Evolutionary conservation across 257 asterid species (phyloP).

Genomic region (Nicotiana undulata): DNA sequence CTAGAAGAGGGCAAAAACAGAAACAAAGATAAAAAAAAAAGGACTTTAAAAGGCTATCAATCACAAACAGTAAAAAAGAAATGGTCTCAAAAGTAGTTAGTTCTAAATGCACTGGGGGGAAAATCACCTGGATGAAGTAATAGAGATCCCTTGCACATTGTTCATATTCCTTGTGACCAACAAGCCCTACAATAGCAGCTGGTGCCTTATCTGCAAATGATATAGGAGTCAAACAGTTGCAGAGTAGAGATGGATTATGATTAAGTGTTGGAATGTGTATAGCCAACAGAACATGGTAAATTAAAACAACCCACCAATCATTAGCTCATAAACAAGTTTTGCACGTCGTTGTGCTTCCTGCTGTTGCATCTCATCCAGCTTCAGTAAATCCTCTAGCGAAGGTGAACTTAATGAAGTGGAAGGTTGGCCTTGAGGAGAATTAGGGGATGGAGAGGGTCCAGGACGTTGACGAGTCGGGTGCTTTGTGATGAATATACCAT

Average conservation of each 20-base stretch:
- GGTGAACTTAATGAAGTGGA: constrained; percentile 46
- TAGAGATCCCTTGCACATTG: constrained; percentile 85
- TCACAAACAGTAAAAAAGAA: background rate
- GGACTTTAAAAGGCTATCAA: background rate
- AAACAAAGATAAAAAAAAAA: background rate
- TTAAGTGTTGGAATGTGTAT: background rate
- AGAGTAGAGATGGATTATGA: background rate
- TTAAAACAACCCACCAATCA: constrained; percentile 49
- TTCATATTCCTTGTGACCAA: constrained; percentile 84
- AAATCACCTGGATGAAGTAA: constrained; percentile 81
- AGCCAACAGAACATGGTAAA: background rate
- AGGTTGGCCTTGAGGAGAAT: constrained; percentile 26
- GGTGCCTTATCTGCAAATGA: constrained; percentile 79
- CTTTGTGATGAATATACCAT: constrained; percentile 88
- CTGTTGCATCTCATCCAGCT: constrained; percentile 53
- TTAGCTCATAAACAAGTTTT: constrained; percentile 47
- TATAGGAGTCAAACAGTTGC: background rate
- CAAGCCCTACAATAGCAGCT: constrained; percentile 78
- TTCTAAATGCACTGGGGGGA: background rate
- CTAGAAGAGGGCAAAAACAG: background rate
- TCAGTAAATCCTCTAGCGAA: constrained; percentile 32
- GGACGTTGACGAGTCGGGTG: constrained; percentile 72
- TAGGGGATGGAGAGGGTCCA: constrained; percentile 33
- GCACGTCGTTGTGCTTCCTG: constrained; percentile 83
- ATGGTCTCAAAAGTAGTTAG: background rate